A percentile compares a stretch with the other conserved stretches of the same genome.
Evolutionary conservation across 768 basidiomycete genomes (phyloP).

Genomic region (Lactifluus echinatus): DNA sequence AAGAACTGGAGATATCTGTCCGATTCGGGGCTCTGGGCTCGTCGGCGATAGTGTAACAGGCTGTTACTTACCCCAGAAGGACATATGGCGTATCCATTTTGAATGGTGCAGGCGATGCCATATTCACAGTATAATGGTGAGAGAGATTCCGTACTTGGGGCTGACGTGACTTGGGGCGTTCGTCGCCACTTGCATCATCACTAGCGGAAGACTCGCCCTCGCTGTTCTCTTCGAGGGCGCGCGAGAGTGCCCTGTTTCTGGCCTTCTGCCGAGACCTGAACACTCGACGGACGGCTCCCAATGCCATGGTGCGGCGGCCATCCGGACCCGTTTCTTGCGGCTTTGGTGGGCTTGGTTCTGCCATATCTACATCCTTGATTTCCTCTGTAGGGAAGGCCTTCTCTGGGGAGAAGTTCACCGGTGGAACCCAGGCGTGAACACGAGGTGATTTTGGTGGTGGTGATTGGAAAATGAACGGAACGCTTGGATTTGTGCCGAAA

Average conservation of each 20-base stretch:
- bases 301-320: conserved; percentile 44
- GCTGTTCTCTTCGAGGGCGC: conserved; percentile 22
- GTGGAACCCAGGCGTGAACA: conserved; percentile 60
- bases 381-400: conserved; percentile 55
- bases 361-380: conserved; percentile 66
- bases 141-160: conserved; percentile 48
- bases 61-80: conserved; percentile 63
- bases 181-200: conserved; percentile 37
- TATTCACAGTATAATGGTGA: conserved; percentile 78
- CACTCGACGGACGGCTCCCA: conserved; percentile 57
- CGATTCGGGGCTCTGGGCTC: background rate
- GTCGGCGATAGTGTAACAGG: conserved; percentile 14
- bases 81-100: conserved; percentile 70
- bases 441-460: conserved; percentile 36
- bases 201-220: conserved; percentile 39
- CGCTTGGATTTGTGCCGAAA: conserved; percentile 57
- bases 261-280: conserved; percentile 49
- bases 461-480: conserved; percentile 66
- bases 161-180: conserved; percentile 14
- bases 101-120: conserved; percentile 50
- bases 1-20: conserved; percentile 85
- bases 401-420: conserved; percentile 47
- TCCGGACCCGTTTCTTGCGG: conserved; percentile 32
- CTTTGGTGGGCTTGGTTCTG: conserved; percentile 55
- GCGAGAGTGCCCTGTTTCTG: conserved; percentile 28